phyloP scores from a whole-genome alignment of 108 stramenopile species.

The Aurantiochytrium sp. region DNA sequence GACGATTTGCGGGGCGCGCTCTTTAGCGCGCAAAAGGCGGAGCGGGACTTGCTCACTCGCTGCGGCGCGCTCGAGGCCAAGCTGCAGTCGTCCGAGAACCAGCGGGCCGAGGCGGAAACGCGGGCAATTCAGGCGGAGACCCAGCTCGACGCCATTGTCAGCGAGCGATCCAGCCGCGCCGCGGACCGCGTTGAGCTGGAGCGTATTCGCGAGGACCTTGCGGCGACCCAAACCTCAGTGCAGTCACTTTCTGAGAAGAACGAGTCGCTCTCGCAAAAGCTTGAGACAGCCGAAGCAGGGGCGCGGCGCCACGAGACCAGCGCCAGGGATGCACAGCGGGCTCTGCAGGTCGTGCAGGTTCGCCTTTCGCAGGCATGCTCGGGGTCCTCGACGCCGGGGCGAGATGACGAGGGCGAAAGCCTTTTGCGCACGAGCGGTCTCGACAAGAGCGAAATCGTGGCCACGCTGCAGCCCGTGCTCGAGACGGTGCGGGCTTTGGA shows the following conservation, averaged over 20 bases:
- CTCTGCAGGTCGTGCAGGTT: not conserved
- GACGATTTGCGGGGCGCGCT: not conserved
- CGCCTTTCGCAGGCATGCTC: not conserved
- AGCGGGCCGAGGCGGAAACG: not conserved
- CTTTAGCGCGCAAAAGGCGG: not conserved
- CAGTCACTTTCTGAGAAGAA: not conserved
- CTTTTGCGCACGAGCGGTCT: not conserved
- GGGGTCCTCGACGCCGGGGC: no score
- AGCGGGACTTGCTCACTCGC: not conserved
- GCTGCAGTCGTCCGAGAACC: not conserved
- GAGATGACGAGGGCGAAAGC: not conserved
- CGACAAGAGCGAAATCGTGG: not conserved
- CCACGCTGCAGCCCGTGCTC: not conserved
- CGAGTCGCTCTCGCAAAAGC: not conserved
- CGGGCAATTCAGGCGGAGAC: not conserved
- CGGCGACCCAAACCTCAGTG: not conserved
- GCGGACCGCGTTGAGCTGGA: not conserved
- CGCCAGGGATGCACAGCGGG: not conserved
- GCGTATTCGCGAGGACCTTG: not conserved
- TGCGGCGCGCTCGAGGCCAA: not conserved
- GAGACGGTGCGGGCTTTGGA: not conserved
- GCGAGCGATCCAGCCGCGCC: not conserved
- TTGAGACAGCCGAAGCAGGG: not conserved
- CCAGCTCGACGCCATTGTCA: not conserved
- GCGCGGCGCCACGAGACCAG: not conserved